Conservation (phyloP, 305 asterid species). For the Salvia sclarea region DNA sequence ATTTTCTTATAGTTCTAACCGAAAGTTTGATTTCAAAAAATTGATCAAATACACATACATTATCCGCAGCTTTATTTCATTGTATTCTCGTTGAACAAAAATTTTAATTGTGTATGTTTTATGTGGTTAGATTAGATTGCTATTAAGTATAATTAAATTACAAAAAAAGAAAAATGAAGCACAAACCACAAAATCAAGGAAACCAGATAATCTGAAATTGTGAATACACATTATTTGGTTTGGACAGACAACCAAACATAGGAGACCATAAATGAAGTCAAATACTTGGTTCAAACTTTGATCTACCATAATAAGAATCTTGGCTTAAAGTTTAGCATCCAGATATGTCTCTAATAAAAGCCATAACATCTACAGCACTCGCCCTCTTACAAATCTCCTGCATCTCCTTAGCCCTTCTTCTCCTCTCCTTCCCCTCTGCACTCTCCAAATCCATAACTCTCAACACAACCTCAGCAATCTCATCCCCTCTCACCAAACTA, state of each 20-base stretch:
- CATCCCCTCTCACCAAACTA: constrained; percentile 39
- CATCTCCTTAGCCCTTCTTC: constrained; percentile 43
- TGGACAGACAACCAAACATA: background rate
- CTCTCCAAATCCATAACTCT: constrained; percentile 45
- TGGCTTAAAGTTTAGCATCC: background rate
- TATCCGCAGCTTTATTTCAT: too few relatives aligned
- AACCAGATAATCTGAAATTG: background rate
- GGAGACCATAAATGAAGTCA: too few relatives aligned
- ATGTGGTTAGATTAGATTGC: too few relatives aligned
- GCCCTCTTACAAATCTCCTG: constrained; percentile 30
- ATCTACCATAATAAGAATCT: too few relatives aligned
- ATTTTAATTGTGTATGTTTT: too few relatives aligned
- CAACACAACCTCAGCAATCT: constrained; percentile 35
- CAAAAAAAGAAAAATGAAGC: background rate
- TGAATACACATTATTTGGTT: background rate
- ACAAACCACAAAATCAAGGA: background rate
- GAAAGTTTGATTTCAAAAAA: too few relatives aligned
- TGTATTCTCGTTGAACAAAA: too few relatives aligned
- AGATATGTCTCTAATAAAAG: constrained; percentile 33
- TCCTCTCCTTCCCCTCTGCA: constrained; percentile 40
- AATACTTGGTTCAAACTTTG: too few relatives aligned
- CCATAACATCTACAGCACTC: constrained; percentile 31
- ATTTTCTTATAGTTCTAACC: too few relatives aligned
- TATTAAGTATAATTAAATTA: too few relatives aligned
- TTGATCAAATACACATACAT: too few relatives aligned